Evolutionary conservation across 495 filamentous ascomycete genomes (phyloP), one percentile per base, ranked within the genome.

Genomic region (Daldinia concentrica): DNA sequence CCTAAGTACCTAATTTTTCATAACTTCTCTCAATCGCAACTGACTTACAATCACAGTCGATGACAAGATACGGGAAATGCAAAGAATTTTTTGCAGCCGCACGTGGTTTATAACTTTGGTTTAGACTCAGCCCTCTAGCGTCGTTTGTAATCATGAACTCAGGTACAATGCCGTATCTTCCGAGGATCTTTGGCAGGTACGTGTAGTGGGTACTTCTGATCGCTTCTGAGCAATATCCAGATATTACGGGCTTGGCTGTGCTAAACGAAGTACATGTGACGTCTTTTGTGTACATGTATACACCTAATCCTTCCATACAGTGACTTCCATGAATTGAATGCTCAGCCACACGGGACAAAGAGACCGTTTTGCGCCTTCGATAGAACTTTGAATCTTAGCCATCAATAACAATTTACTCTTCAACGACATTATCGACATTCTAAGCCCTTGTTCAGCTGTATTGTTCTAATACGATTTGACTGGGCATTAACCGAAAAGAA

Each of bases 261-360:
- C 30, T 59, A 54, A 27, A 32, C 51, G 19, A 71, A 67, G 69
- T 72, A 72, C 27, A 36, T 14, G 58, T 63, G 43, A 72, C 69
- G 56, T 67, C 55, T 45, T 64, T 51, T 26, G 17, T 57, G 30
- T n/a, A n/a, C n/a, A 19, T 8, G 39, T 43, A 45, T 48, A 19
- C 43, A 22, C 17, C 54, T 57, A 22, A 30, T 54, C 24, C 24
- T 54, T 54, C 24, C 24, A 30, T 6, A 27, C 26, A 26, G 37
- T 57, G 56, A 65, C 68, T 70, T 37, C 41, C 41, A 45, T 22
- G 41, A 56, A 65, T 29, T 32, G 51, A 32, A 48, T 52, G 45
- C 68, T 61, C 55, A 70, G 68, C 68, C 68, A 70, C 68, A 70
- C 34, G 24, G 27, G 19, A 58, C 59, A 37, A 64, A 29, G 43